Base-by-base conservation (phyloP, 768 basidiomycete species). In the Rhizopogon vinicolor region DNA sequence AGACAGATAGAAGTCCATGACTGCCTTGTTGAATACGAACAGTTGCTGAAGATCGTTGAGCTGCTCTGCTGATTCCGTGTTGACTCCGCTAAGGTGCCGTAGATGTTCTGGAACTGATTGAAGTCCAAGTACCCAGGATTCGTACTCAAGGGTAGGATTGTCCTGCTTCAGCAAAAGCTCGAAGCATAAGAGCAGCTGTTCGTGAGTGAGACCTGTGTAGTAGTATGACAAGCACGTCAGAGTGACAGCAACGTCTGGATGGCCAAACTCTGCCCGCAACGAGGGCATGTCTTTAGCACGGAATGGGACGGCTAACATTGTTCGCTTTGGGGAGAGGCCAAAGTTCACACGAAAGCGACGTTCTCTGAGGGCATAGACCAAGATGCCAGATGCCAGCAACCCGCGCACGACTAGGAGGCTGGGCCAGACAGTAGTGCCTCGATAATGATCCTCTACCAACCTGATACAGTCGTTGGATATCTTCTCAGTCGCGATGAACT, bases 151-250 rank as follows among this genome's bases (percentile, higher is more conserved):
- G 9, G 50, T 46, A 3, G 65, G 63, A 37, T 68, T 58, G 14
- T 66, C 65, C 5, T 51, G 48, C 16, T 60, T 60, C 33, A 60
- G 51, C 7, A 68, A 50, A 19, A 50, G 48, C 40, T 60, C 51
- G 52, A 68, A 65, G 9, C 52, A 56, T 3, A 13, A 25, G n/a
- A 55, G 59, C 37, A 68, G 41, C 48, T 63, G 67, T 2, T 44
- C 37, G 18, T 58, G 46, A 1, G 50, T 58, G 7, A 74, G 65
- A 13, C 73, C 73, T 0, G 63, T 62, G 18, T 75, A 73, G 40
- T 74, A 74, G 44, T 74, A 74, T 0, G 63, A 68, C 19, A 75
- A 62, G 13, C 68, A 74, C 0, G 74, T 75, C n/a, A 74, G 65
- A 12, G 61, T 52, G 49, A 75, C 64, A 6, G 64, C 63, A 9